Base-by-base conservation (phyloP, 257 asterid species). In the Nemophila menziesii region DNA sequence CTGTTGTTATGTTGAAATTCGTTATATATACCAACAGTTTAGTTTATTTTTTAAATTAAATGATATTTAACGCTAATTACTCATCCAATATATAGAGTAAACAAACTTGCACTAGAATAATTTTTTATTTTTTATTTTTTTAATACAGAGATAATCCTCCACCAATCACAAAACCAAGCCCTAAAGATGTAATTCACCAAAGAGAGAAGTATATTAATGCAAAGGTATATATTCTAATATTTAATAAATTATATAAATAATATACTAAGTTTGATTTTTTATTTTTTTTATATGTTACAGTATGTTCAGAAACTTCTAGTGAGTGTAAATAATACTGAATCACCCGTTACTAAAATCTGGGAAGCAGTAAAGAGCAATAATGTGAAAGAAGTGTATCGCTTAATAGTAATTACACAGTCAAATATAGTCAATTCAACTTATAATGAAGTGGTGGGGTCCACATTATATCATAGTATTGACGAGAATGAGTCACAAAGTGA, bases 191-290 rank as follows among this genome's bases (percentile, higher is more conserved):
- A 21, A 58, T 62, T 63, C 74, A 66, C 40, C 70, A 51, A 44
- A 89, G 81, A 72, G 96, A 89, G 78, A 70, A 67, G 69, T 84
- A 61, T 57, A 67, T 89, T 70, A 85, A 80, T 66, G 86, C 93
- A 43, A 89, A 89, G 98, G 98, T 81, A 74, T 49, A 44, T 20
- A 24, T 66, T 39, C 23, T 21, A 37, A 41, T 18, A 17, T 17
- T 15, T 19, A 8, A 5, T 5, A 4, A 41, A n/a, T n/a, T n/a
- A n/a, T n/a, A 37, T 18, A 37, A 18, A 18, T 37, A 37, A 6
- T 1, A 10, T 37, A n/a, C 13, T 37, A n/a, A 2, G 17, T 38
- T 5, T 29, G 24, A 29, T 44, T 21, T 23, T 39, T 33, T 54
- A 24, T 68, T 64, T n/a, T 24, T 48, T 29, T 46, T 43, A 46